Evolutionary conservation across 2,329 filamentous ascomycete genomes (phyloP).

Genomic region (Myriosclerotinia curreyana): DNA sequence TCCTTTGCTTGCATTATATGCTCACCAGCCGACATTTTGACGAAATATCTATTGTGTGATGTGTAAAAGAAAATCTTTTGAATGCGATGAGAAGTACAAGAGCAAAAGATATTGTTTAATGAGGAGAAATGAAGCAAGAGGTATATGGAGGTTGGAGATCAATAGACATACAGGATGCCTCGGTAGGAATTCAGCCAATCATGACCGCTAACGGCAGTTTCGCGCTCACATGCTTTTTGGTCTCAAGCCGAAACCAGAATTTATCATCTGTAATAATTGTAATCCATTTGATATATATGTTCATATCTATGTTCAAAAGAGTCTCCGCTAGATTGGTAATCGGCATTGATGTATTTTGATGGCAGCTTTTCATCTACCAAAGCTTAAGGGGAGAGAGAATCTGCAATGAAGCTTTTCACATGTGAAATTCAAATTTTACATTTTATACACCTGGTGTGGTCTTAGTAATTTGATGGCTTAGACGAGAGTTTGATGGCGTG

Average conservation of each 20-base stretch:
- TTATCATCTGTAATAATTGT: not conserved
- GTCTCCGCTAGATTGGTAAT: not conserved
- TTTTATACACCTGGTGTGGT: not conserved
- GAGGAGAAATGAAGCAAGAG: not conserved
- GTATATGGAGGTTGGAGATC: not conserved
- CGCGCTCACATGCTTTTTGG: conserved; percentile 19
- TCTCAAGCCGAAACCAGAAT: conserved; percentile 17
- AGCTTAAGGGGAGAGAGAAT: too few species aligned
- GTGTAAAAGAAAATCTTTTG: not conserved
- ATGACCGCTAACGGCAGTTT: conserved; percentile 11
- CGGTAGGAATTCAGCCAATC: conserved; percentile 22
- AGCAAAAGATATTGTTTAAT: not conserved
- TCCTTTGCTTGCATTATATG: conserved; percentile 4
- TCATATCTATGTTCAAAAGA: too few species aligned
- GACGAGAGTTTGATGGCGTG: not conserved
- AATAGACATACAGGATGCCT: conserved; percentile 18
- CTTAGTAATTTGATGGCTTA: not conserved
- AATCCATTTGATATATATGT: too few species aligned
- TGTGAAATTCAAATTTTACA: conserved; percentile 1
- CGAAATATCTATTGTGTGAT: not conserved
- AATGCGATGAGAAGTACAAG: not conserved
- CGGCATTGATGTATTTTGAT: not conserved
- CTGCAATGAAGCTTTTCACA: conserved; percentile 1
- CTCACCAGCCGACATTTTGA: conserved; percentile 35
- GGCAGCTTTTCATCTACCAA: not conserved